Evolutionary conservation across 306 rosid species (phyloP), one percentile per base, ranked within the genome.

Genomic region (Coriaria nepalensis): DNA sequence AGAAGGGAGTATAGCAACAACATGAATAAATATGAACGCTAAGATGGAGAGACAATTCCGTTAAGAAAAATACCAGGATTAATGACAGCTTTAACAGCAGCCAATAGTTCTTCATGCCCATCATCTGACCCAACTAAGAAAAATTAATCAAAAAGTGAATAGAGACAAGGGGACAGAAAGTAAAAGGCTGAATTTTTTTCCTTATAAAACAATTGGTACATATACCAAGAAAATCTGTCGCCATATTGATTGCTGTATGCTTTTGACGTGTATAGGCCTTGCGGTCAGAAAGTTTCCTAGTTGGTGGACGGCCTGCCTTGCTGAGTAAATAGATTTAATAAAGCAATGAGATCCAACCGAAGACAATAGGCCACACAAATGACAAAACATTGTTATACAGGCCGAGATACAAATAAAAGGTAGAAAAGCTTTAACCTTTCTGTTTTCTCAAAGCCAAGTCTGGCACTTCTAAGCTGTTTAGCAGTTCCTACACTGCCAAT

Each of bases 271-370:
- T 72, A 62, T 85, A 85, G 10, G 96, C 77, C 67, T 82, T 92
- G 20, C 99, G 94, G 61, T 86, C 96, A 60, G 96, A 79, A 43
- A 82, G 87, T 70, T 83, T 86, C 69, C 96, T 79, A 41, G 92
- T 79, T 65, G 94, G 96, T 37, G 99, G 99, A 69, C 99, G 99
- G 55, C 99, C 99, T 43, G 81, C 81, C 78, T 82, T 86, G 80
- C 99, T 92, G 96, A 72, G 68, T 59, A 59, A 55, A 48, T 53
- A 43, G 29, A 52, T 68, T 71, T 56, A 47, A 64, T 35, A 70
- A 56, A 73, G 69, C 53, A 6, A 54, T 56, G 60, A 63, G 68
- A 66, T 55, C 57, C 35, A 43, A 60, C 50, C 47, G 29, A 20
- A 20, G 29, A 20, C 29, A 20, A 1, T 20, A 20, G 29, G 29